Evolutionary conservation across 2,329 filamentous ascomycete genomes (phyloP).

Genomic region (Colletotrichum orchidophilum): DNA sequence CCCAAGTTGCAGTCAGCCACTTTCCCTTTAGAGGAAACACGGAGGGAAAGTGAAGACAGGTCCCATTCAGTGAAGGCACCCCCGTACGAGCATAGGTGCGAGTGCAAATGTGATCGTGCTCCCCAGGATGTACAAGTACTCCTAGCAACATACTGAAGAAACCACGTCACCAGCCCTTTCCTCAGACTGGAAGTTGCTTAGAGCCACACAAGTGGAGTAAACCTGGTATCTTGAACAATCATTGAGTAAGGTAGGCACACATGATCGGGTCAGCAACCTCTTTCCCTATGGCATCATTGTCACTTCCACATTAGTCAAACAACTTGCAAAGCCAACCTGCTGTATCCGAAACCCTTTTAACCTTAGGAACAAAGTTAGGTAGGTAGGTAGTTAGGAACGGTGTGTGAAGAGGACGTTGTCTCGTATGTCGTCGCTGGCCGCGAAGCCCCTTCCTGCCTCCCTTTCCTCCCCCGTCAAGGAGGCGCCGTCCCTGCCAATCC

Average conservation of each 20-base stretch:
- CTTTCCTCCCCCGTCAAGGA: not conserved
- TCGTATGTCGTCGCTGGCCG: conserved; percentile 25
- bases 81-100: not conserved
- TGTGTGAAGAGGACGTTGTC: conserved; percentile 19
- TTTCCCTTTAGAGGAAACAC: not conserved
- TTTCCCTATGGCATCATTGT: conserved; percentile 10
- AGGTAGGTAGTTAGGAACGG: conserved; percentile 20
- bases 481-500: conserved; percentile 1
- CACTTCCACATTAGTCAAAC: conserved; percentile 25
- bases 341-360: conserved; percentile 13
- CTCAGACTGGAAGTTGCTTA: not conserved
- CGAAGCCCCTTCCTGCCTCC: not conserved
- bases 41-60: not conserved
- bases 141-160: not conserved
- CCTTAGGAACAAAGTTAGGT: conserved; percentile 7
- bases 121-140: not conserved
- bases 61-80: not conserved
- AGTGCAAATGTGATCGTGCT: not conserved
- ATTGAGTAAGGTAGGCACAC: not conserved
- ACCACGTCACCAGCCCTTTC: not conserved
- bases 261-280: not conserved
- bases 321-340: conserved; percentile 20
- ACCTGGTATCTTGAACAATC: conserved; percentile 1
- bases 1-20: not conserved
- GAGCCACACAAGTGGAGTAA: not conserved